Evolutionary conservation across 192 early-diverging fungal species (phyloP), one percentile per base, ranked within the genome.

Genomic region (Coemansia sp.): DNA sequence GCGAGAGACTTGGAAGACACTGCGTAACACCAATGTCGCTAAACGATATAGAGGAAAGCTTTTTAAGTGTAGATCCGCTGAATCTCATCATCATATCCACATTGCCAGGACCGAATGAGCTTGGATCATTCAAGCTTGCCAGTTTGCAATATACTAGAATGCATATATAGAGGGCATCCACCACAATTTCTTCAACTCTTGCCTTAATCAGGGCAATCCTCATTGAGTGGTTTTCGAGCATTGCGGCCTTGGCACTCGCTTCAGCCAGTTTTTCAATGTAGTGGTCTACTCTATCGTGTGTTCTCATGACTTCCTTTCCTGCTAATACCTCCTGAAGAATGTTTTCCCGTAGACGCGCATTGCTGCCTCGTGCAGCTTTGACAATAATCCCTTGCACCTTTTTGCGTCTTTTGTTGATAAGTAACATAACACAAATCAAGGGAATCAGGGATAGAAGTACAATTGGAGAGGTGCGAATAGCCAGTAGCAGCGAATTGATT

Each of bases 51-150:
- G 62, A 41, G 3, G 60, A 53, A 4, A 74, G 34, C 41, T 64
- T 67, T 12, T 4, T 17, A 4, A 74, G 46, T 3, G 61, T 36
- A 12, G n/a, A 36, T 10, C 23, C 38, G 15, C 66, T 65, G 32
- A 59, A 36, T 11, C 68, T 62, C n/a, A 68, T 31, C 1, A 38
- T 45, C 3, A 73, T 36, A 29, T 73, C 65, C 0, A 67, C 42
- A 12, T 61, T 46, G 32, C 71, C 39, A 1, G 71, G 62, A 17
- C 65, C 45, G 1, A 39, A 50, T 8, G 66, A 37, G 37, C 15
- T 27, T 67, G 65, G 29, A 15, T 15, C 14, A 14, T 15, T 10
- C 25, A 55, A 29, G 2, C 55, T 58, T 2, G 19, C 6, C 60
- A 60, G 67, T 17, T 63, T 63, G 29, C 66, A 57, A 31, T 63